A percentile compares a stretch with the other conserved stretches of the same genome.
Conservation (phyloP, 73 alveolate genomes). For the Tetrahymena malaccensis region DNA sequence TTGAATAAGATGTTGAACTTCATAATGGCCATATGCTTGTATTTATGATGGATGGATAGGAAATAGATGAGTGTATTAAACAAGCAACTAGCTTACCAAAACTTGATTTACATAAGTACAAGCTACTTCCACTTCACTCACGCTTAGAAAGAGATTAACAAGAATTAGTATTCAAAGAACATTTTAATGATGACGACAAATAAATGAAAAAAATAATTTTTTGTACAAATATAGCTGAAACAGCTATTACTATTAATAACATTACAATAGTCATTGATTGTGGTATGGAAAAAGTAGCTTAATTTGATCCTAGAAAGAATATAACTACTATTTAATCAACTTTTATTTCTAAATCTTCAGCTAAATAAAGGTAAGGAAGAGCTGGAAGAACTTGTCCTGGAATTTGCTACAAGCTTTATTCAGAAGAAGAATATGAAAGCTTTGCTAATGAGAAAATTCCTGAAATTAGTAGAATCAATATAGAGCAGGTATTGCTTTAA, state of each 20-base stretch:
- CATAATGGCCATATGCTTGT: not conserved
- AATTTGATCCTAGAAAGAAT: conserved; percentile 68
- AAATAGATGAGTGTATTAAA: not conserved
- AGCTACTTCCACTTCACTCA: not conserved
- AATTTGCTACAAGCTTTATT: conserved; percentile 63
- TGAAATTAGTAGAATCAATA: not conserved
- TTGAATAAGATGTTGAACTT: not conserved
- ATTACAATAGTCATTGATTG: conserved; percentile 82
- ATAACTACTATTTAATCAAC: conserved; percentile 75
- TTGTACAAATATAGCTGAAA: conserved; percentile 90
- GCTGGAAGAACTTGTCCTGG: conserved; percentile 75
- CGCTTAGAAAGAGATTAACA: not conserved
- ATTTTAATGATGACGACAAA: not conserved
- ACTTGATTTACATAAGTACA: not conserved
- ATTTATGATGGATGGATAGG: not conserved
- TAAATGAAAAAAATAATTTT: conserved; percentile 42
- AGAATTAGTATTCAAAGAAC: not conserved
- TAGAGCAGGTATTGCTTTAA: not conserved
- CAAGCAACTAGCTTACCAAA: not conserved
- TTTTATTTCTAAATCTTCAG: conserved; percentile 64
- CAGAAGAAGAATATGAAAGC: conserved; percentile 1
- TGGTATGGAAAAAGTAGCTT: conserved; percentile 76
- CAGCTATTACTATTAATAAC: conserved; percentile 88
- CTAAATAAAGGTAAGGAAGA: conserved; percentile 71
- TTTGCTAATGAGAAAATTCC: not conserved